A percentile compares a stretch with the other conserved stretches of the same genome.
Evolutionary conservation across 805 yeast species (phyloP).

Genomic region (Saccharomycopsis sp.): DNA sequence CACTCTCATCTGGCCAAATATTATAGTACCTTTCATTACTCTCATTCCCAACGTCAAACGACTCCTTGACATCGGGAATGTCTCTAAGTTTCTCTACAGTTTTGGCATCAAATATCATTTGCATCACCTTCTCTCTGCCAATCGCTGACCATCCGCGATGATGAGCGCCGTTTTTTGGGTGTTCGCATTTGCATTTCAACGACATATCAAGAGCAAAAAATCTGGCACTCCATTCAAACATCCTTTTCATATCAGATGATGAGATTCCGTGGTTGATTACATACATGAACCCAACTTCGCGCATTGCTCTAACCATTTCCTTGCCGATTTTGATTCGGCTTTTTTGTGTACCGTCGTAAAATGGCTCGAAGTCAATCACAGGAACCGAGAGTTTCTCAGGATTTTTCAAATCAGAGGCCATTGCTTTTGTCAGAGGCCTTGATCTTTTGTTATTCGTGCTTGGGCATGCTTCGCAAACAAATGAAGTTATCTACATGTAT

Average conservation of each 20-base stretch:
- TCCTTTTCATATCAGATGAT: slow-evolving; percentile 17
- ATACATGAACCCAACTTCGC: slow-evolving; percentile 25
- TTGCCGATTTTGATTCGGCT: slow-evolving; percentile 24
- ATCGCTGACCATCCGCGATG: slow-evolving; percentile 27
- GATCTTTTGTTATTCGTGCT: neutral
- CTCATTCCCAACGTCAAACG: slow-evolving; percentile 26
- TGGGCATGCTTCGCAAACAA: too few relatives aligned
- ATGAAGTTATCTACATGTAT: too few relatives aligned
- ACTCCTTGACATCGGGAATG: slow-evolving; percentile 27
- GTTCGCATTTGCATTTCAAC: slow-evolving; percentile 25
- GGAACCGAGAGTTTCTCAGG: slow-evolving; percentile 23
- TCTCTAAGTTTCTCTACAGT: slow-evolving; percentile 22
- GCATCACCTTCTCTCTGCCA: slow-evolving; percentile 27
- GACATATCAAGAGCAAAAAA: slow-evolving; percentile 21
- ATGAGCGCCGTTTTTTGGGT: slow-evolving; percentile 25
- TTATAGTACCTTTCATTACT: slow-evolving; percentile 20
- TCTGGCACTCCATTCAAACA: slow-evolving; percentile 24
- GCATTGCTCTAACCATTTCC: slow-evolving; percentile 26
- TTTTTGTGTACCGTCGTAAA: slow-evolving; percentile 24
- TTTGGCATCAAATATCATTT: slow-evolving; percentile 25
- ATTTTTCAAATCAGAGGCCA: slow-evolving; percentile 8
- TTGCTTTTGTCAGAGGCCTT: slow-evolving; percentile 21
- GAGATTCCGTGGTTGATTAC: slow-evolving; percentile 25
- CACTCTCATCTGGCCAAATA: slow-evolving; percentile 26
- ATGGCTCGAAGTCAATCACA: slow-evolving; percentile 27